Evolutionary conservation across 2,329 filamentous ascomycete genomes (phyloP).

Genomic region (Metarhizium guizhouense): DNA sequence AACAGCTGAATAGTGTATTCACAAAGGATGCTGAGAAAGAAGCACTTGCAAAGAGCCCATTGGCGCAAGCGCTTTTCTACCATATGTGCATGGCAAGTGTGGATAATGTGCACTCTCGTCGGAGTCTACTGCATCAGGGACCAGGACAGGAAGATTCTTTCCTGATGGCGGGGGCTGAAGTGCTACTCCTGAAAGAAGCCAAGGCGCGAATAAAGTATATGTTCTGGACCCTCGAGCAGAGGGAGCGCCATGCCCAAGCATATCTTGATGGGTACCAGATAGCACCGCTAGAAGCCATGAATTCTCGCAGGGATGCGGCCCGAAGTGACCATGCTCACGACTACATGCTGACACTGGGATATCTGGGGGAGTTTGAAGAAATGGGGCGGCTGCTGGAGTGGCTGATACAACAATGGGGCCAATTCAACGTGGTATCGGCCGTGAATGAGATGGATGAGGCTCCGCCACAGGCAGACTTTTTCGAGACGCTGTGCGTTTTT

Average conservation of each 20-base stretch:
- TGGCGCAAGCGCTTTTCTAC: neutral
- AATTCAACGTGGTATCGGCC: conserved; percentile 23
- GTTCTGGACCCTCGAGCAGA: conserved; percentile 16
- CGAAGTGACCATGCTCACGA: conserved; percentile 35
- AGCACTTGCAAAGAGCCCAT: neutral
- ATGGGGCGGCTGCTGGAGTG: conserved; percentile 50
- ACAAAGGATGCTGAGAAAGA: neutral
- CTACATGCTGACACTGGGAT: conserved; percentile 56
- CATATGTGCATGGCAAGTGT: too few species aligned
- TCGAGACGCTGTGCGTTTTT: conserved; percentile 35
- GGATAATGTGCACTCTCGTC: neutral
- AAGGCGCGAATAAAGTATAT: conserved; percentile 17
- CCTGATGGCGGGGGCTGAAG: neutral
- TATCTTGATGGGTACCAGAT: conserved; percentile 13
- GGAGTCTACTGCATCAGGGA: too few species aligned
- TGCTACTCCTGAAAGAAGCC: conserved; percentile 12
- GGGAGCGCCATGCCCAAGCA: conserved; percentile 14
- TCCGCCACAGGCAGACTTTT: conserved; percentile 24
- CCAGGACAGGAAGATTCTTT: neutral
- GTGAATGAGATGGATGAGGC: conserved; percentile 25
- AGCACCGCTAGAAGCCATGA: conserved; percentile 24
- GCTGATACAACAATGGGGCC: conserved; percentile 42
- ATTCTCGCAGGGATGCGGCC: conserved; percentile 22
- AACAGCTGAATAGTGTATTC: conserved; percentile 15
- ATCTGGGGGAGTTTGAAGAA: conserved; percentile 48